Evolutionary conservation across 345 rosid genomes (phyloP), one percentile per base, ranked within the genome.

Genomic region (Psidium guajava): DNA sequence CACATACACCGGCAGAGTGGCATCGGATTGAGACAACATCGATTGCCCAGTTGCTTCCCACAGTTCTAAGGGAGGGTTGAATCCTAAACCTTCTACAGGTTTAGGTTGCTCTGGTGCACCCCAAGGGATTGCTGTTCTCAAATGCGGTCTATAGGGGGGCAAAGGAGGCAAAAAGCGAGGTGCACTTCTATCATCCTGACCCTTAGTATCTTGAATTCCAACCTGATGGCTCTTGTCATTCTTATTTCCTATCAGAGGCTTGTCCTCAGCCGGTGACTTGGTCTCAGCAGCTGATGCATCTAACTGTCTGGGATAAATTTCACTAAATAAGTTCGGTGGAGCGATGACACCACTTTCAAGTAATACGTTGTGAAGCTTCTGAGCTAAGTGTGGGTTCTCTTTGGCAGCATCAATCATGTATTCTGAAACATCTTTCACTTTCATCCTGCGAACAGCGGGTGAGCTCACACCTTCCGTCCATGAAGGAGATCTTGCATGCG

Each of bases 401-500:
- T 96, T 95, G 82, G 99, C 96, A 87, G 96, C 99, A 91, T 96
- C 95, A 82, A 96, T 93, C 98, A 96, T 94, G 88, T 96, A 95
- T 86, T 90, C 93, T 47, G 99, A 96, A 87, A 96, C 98, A 89
- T 96, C 96, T 93, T 94, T 95, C 86, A 93, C 98, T 91, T 96
- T 95, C 99, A 93, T 96, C 90, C 91, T 92, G 50, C 87, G 95
- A 44, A 87, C 95, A 57, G 96, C 95, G n/a, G 98, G 98, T 83
- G 95, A 93, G 91, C 94, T 92, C 86, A 95, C 95, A 87, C 98
- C 99, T 93, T 95, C 98, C 40, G 99, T 96, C 99, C 99, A 96
- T 54, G 98, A 96, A 85, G 98, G 99, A 86, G 94, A 93, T 89
- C 97, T 92, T 50, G 91, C 93, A 91, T 93, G 98, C 6, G 86